Percentiles rank a stretch among this genome's conserved stretches.
phyloP scores from a whole-genome alignment of 176 grass and related monocot species.

The Triticum aestivum region DNA sequence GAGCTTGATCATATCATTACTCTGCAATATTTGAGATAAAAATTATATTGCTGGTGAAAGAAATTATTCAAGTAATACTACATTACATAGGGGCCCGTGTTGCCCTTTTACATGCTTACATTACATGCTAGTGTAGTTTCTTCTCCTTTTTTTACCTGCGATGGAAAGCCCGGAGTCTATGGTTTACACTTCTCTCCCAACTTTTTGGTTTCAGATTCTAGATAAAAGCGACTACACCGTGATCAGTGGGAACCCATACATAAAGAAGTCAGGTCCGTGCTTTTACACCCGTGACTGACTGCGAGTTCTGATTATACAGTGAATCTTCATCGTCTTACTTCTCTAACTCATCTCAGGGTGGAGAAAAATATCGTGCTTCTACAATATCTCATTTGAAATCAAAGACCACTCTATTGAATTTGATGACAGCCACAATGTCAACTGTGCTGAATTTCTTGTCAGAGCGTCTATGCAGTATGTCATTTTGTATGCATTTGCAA shows the following conservation, averaged over 20 bases:
- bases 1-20: neutral
- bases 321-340: neutral
- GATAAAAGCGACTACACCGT: slow-evolving; percentile 67
- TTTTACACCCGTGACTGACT: neutral
- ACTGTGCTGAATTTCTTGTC: slow-evolving; percentile 85
- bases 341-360: slow-evolving; percentile 55
- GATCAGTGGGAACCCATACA: slow-evolving; percentile 79
- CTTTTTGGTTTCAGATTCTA: slow-evolving; percentile 50
- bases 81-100: neutral
- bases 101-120: neutral
- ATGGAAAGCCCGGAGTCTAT: neutral
- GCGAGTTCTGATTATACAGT: neutral
- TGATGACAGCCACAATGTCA: slow-evolving; percentile 77
- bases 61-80: neutral
- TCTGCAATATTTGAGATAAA: neutral
- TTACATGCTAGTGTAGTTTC: neutral
- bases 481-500: slow-evolving; percentile 12
- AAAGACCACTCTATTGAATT: slow-evolving; percentile 81
- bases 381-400: slow-evolving; percentile 89
- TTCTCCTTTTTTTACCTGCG: neutral
- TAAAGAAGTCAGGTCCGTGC: slow-evolving; percentile 82
- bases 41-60: neutral
- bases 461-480: slow-evolving; percentile 74
- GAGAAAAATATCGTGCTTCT: slow-evolving; percentile 95
- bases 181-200: neutral